Conservation (phyloP, 768 basidiomycete species). For the Phylloporus sp. region DNA sequence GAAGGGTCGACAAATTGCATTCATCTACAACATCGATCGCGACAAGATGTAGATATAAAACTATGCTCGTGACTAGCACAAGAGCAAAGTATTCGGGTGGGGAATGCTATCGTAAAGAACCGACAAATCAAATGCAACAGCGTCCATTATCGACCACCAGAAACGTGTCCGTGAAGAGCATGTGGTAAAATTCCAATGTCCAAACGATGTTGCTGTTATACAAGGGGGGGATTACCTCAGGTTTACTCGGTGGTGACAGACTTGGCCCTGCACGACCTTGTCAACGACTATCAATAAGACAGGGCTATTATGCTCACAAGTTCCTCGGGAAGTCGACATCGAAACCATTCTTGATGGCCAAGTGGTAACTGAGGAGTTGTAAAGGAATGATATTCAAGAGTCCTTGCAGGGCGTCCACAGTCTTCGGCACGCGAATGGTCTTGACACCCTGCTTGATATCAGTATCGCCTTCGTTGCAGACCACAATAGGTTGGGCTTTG, state of each 20-base stretch:
- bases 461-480: slow-evolving; percentile 91
- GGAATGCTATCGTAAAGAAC: not conserved
- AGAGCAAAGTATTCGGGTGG: not conserved
- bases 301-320: slow-evolving; percentile 51
- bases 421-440: slow-evolving; percentile 92
- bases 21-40: not conserved
- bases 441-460: slow-evolving; percentile 69
- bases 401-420: slow-evolving; percentile 93
- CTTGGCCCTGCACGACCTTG: slow-evolving; percentile 51
- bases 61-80: not conserved
- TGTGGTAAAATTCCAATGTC: slow-evolving; percentile 16
- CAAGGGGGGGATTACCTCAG: not conserved
- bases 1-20: not conserved
- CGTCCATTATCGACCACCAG: slow-evolving; percentile 28
- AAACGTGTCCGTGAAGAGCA: slow-evolving; percentile 20
- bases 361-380: slow-evolving; percentile 92
- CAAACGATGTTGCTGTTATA: slow-evolving; percentile 4
- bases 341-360: slow-evolving; percentile 92
- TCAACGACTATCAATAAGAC: slow-evolving; percentile 1
- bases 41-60: not conserved
- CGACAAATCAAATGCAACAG: slow-evolving; percentile 20
- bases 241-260: slow-evolving; percentile 71
- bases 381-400: slow-evolving; percentile 95
- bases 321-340: slow-evolving; percentile 99
- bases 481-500: slow-evolving; percentile 91